Conservation (phyloP, 2,329 filamentous ascomycete species). For the Fusarium equiseti region DNA sequence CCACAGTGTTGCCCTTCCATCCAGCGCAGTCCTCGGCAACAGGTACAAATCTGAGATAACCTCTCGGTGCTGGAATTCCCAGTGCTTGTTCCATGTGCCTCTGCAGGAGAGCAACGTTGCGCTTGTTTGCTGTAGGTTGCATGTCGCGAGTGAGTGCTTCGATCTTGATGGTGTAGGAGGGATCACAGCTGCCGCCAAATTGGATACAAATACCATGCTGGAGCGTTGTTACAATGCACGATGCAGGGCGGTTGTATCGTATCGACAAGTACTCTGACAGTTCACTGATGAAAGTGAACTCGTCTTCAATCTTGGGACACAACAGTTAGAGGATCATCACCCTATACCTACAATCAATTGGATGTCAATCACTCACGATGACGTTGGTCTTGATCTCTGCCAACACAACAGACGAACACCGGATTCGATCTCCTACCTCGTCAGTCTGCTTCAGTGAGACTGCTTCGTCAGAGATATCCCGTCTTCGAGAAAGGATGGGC, state of each 20-base stretch:
- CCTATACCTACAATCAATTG: background rate
- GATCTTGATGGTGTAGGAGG: conserved; percentile 83
- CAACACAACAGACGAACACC: conserved; percentile 68
- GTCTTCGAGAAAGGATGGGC: conserved; percentile 37
- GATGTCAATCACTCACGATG: conserved; percentile 39
- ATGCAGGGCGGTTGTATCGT: conserved; percentile 79
- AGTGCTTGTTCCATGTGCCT: conserved; percentile 79
- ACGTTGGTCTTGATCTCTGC: conserved; percentile 59
- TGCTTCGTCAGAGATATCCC: conserved; percentile 60
- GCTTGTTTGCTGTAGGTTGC: conserved; percentile 80
- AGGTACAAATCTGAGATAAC: conserved; percentile 78
- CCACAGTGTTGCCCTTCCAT: conserved; percentile 76
- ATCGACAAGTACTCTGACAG: conserved; percentile 79
- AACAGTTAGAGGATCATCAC: conserved; percentile 4
- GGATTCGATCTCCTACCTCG: conserved; percentile 59
- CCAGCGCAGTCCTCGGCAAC: conserved; percentile 79
- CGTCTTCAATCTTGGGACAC: conserved; percentile 74
- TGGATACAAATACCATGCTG: conserved; percentile 80
- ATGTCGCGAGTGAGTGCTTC: conserved; percentile 76
- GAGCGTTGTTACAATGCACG: conserved; percentile 80
- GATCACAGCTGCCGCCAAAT: conserved; percentile 80
- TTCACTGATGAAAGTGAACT: conserved; percentile 79
- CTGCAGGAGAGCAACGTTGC: conserved; percentile 83
- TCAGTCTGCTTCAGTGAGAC: conserved; percentile 50
- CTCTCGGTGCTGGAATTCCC: conserved; percentile 73